Conservation (phyloP, 495 filamentous ascomycete genomes). For the Cladorrhinum samala region DNA sequence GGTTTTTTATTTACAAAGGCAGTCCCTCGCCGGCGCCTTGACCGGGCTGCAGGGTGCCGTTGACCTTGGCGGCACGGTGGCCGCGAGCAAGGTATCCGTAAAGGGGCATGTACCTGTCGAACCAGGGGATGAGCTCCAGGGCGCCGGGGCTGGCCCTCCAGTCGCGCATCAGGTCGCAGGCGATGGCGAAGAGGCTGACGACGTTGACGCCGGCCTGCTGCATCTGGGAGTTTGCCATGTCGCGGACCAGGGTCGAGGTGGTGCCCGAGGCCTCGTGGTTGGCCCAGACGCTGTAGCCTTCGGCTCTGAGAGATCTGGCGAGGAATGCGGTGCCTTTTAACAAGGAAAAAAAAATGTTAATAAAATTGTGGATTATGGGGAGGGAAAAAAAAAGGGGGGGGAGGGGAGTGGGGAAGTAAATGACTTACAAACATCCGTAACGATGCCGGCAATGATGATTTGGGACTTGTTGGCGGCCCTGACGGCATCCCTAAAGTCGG, state of each 20-base stretch:
- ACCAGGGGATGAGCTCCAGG: conserved; percentile 53
- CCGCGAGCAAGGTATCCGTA: conserved; percentile 42
- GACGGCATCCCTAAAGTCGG: conserved; percentile 62
- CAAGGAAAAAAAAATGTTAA: neutral
- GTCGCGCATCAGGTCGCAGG: conserved; percentile 71
- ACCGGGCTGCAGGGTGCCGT: conserved; percentile 41
- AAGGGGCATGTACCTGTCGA: conserved; percentile 52
- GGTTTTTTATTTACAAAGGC: conserved; percentile 15
- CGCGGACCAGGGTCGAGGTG: conserved; percentile 37
- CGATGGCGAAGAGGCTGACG: conserved; percentile 59
- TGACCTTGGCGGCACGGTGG: conserved; percentile 37
- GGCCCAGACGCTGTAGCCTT: conserved; percentile 71
- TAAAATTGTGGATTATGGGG: neutral
- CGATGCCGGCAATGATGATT: conserved; percentile 67
- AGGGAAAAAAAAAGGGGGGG: neutral
- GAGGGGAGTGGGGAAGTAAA: neutral
- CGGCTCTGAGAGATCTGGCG: conserved; percentile 62
- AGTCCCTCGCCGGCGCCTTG: conserved; percentile 25
- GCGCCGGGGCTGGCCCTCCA: conserved; percentile 67
- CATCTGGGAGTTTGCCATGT: conserved; percentile 62
- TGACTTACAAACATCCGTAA: conserved; percentile 65
- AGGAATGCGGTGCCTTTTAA: conserved; percentile 61
- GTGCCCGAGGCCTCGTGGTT: conserved; percentile 67
- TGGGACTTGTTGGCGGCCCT: conserved; percentile 60
- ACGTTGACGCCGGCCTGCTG: conserved; percentile 59